Evolutionary conservation across 2,329 filamentous ascomycete species (phyloP).

Genomic region (Cladosporium sp.): DNA sequence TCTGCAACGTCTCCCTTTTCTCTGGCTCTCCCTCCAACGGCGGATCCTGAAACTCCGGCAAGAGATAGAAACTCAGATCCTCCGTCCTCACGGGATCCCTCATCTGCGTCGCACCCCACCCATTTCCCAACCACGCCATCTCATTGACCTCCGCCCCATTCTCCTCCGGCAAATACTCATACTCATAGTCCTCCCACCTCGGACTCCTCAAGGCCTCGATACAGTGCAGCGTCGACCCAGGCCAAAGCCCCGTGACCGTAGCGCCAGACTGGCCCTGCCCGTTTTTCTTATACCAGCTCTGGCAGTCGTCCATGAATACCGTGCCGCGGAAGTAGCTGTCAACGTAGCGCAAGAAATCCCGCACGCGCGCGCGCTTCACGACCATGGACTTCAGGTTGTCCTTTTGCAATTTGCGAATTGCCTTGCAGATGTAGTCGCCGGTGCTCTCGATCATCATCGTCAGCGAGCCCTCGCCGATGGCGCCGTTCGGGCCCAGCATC

Average conservation of each 20-base stretch:
- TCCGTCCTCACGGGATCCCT: slow-evolving; percentile 30
- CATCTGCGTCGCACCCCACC: slow-evolving; percentile 55
- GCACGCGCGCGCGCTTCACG: slow-evolving; percentile 42
- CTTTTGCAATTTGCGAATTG: slow-evolving; percentile 38
- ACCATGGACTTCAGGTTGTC: slow-evolving; percentile 38
- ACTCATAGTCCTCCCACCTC: slow-evolving; percentile 56
- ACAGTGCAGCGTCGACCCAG: slow-evolving; percentile 58
- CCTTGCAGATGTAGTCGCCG: slow-evolving; percentile 33
- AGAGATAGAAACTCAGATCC: slow-evolving; percentile 38
- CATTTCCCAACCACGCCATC: slow-evolving; percentile 63
- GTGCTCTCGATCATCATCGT: slow-evolving; percentile 37
- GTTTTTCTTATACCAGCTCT: slow-evolving; percentile 60
- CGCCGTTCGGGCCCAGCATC: slow-evolving; percentile 38
- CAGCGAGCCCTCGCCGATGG: slow-evolving; percentile 35
- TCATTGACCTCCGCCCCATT: slow-evolving; percentile 39
- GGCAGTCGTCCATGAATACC: slow-evolving; percentile 55
- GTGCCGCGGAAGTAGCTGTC: slow-evolving; percentile 48
- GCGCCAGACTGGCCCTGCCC: slow-evolving; percentile 52
- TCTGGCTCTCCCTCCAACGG: slow-evolving; percentile 33
- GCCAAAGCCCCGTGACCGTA: slow-evolving; percentile 62
- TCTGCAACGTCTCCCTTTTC: slow-evolving; percentile 30
- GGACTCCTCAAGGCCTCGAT: slow-evolving; percentile 52
- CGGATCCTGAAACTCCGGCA: slow-evolving; percentile 34
- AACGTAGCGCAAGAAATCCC: slow-evolving; percentile 43
- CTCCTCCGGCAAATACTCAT: slow-evolving; percentile 34